phyloP scores from a whole-genome alignment of 208 protist genomes.

The Leishmania aethiopica region DNA sequence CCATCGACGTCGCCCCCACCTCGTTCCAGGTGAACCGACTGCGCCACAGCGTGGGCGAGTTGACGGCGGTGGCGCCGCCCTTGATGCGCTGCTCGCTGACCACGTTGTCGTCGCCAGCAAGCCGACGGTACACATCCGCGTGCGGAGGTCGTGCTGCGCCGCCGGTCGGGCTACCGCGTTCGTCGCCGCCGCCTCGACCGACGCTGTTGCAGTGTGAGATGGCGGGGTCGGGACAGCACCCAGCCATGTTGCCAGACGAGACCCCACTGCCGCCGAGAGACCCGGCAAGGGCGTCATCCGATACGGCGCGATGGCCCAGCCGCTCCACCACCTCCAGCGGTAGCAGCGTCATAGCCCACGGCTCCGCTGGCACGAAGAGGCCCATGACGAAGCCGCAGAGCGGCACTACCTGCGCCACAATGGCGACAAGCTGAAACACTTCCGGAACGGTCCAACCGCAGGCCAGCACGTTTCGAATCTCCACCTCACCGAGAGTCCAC shows the following conservation, averaged over 20 bases:
- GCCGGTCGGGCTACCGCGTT: background rate
- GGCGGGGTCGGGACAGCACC: conserved; percentile 7
- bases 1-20: conserved; percentile 69
- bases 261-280: background rate
- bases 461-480: conserved; percentile 50
- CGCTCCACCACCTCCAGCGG: conserved; percentile 37
- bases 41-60: conserved; percentile 51
- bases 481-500: conserved; percentile 58
- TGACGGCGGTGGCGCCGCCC: conserved; percentile 29
- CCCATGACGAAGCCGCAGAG: conserved; percentile 81
- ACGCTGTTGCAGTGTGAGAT: conserved; percentile 1
- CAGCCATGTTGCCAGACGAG: background rate
- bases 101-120: conserved; percentile 65
- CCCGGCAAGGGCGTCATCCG: conserved; percentile 7
- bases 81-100: conserved; percentile 77
- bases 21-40: conserved; percentile 80
- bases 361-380: conserved; percentile 72
- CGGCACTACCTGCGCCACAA: conserved; percentile 74
- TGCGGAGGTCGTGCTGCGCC: background rate
- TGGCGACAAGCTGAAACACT: conserved; percentile 71
- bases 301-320: conserved; percentile 36
- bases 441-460: conserved; percentile 78
- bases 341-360: conserved; percentile 65
- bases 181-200: background rate
- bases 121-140: conserved; percentile 52